phyloP scores from a whole-genome alignment of 1,284 basidiomycete species.

The Austroboletus rostrupii region DNA sequence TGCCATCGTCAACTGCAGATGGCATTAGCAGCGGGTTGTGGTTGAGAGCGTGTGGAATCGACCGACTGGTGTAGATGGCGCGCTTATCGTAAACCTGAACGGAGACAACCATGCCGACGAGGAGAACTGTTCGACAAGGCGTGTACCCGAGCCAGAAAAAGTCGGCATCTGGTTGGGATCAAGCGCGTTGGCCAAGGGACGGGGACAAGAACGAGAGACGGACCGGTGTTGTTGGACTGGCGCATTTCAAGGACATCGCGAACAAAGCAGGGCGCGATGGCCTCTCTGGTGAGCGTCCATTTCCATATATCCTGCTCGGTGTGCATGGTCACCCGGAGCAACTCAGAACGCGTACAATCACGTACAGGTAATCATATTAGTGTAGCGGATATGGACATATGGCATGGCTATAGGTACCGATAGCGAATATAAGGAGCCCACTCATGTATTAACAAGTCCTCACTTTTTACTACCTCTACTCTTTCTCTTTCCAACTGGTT shows the following conservation, averaged over 20 bases:
- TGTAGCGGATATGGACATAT: too few species aligned
- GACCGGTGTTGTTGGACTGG: conserved; percentile 34
- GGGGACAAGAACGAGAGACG: conserved; percentile 19
- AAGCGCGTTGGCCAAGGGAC: background rate
- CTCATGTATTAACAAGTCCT: too few species aligned
- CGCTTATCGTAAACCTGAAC: conserved; percentile 52
- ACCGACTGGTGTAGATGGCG: conserved; percentile 51
- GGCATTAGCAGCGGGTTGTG: conserved; percentile 2
- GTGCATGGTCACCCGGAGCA: too few species aligned
- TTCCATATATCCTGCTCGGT: too few species aligned
- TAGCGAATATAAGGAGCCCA: too few species aligned
- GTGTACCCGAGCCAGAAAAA: conserved; percentile 71
- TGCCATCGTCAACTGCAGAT: conserved; percentile 68
- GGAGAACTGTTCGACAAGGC: conserved; percentile 58
- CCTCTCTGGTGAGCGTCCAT: conserved; percentile 37
- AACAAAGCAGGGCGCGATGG: conserved; percentile 59
- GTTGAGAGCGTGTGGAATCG: background rate
- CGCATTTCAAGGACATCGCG: conserved; percentile 56
- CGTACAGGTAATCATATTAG: too few species aligned
- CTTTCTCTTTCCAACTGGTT: too few species aligned
- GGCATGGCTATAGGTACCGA: too few species aligned
- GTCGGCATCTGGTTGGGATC: conserved; percentile 36
- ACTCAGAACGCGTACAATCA: too few species aligned
- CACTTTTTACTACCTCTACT: too few species aligned
- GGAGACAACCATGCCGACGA: conserved; percentile 64